These are phyloP conservation scores for Alternaria sp. DNA, from an alignment of 2,329 filamentous ascomycete species.

Conservation along the genomic window DNA sequence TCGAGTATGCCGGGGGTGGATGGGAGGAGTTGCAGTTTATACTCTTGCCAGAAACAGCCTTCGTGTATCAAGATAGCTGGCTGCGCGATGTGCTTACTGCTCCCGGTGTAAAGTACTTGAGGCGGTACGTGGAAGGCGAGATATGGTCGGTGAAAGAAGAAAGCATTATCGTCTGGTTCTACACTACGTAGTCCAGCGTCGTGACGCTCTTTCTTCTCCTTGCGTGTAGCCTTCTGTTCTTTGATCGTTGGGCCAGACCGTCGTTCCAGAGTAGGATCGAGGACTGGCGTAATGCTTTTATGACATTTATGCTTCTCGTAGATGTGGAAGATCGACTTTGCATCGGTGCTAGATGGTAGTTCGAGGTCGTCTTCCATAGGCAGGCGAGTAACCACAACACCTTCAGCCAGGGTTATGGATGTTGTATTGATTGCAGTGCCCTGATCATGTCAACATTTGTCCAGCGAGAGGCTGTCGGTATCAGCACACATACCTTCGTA, in stretches of 20 bases:
- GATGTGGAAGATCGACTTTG: not conserved
- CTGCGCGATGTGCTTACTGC: conserved; percentile 10
- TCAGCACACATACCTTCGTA: not conserved
- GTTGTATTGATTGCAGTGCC: not conserved
- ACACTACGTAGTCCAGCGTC: conserved; percentile 3
- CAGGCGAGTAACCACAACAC: not conserved
- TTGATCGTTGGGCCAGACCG: conserved; percentile 13
- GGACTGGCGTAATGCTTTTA: not conserved
- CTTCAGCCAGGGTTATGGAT: not conserved
- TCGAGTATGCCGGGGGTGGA: conserved; percentile 35
- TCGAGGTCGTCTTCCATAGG: not conserved
- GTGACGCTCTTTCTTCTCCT: conserved; percentile 14
- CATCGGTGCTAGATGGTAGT: not conserved
- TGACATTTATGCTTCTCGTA: not conserved
- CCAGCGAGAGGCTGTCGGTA: not conserved
- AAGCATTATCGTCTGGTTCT: conserved; percentile 18
- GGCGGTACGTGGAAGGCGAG: conserved; percentile 41
- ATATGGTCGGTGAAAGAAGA: conserved; percentile 41
- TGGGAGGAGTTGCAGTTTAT: conserved; percentile 39
- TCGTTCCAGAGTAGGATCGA: not conserved
- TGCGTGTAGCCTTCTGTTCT: conserved; percentile 17
- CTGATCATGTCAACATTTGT: not conserved
- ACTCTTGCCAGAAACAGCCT: conserved; percentile 35
- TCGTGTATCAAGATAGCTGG: conserved; percentile 36
- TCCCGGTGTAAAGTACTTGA: conserved; percentile 32